These are phyloP conservation scores for Sphagnum tenellum DNA, from an alignment of 225 moss, liverwort and hornwort species.

Conservation along the genomic window DNA sequence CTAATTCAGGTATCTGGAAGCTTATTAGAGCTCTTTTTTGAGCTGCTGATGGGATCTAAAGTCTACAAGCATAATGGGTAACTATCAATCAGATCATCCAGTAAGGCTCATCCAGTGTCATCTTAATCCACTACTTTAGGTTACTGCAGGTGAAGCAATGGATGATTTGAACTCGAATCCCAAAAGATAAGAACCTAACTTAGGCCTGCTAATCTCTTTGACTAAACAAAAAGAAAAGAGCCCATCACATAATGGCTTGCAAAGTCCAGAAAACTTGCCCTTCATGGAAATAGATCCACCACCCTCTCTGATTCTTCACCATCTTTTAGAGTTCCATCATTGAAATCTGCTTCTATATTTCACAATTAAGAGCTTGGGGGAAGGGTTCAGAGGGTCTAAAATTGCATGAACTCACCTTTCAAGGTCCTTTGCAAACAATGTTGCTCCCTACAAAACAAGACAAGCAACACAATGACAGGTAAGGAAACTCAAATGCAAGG, in stretches of 20 bases:
- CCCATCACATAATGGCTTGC: neutral
- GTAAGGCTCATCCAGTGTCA: too few relatives aligned
- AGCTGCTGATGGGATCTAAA: constrained; percentile 1
- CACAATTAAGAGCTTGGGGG: neutral
- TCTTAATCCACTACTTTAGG: too few relatives aligned
- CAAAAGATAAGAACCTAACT: too few relatives aligned
- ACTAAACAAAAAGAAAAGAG: neutral
- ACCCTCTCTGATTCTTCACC: too few relatives aligned
- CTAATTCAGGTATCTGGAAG: too few relatives aligned
- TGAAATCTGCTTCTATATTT: neutral
- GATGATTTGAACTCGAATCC: too few relatives aligned
- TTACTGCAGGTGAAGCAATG: too few relatives aligned
- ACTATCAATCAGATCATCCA: neutral
- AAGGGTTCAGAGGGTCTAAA: neutral
- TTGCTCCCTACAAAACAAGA: constrained; percentile 29
- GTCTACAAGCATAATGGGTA: constrained; percentile 1
- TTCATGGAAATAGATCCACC: too few relatives aligned
- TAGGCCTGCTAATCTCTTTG: neutral
- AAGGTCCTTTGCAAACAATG: constrained; percentile 72
- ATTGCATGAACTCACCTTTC: constrained; percentile 38
- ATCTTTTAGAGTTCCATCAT: too few relatives aligned
- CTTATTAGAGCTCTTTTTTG: too few relatives aligned
- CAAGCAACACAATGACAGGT: too few relatives aligned
- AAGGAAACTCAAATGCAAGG: too few relatives aligned
- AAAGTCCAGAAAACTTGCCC: neutral